Conservation (phyloP, 1,139 yeast species). For the Taphrina deformans region DNA sequence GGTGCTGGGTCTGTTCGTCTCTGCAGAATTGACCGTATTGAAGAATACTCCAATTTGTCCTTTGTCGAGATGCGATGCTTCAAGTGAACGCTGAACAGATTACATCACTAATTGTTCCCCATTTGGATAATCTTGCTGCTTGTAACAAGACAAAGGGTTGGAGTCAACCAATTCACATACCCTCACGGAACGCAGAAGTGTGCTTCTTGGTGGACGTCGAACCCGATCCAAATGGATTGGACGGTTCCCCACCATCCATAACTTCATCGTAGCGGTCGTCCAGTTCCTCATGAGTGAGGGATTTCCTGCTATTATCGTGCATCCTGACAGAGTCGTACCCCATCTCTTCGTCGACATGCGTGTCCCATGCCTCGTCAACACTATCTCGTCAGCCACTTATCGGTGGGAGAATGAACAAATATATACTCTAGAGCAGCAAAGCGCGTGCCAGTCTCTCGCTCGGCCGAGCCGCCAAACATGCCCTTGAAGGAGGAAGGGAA, state of each 20-base stretch:
- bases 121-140: too few relatives aligned
- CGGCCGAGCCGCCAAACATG: slow-evolving; percentile 18
- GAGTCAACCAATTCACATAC: slow-evolving; percentile 17
- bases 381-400: neutral
- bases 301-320: slow-evolving; percentile 1
- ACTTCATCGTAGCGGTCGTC: slow-evolving; percentile 29
- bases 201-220: slow-evolving; percentile 9
- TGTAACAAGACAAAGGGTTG: too few relatives aligned
- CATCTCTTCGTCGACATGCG: slow-evolving; percentile 32
- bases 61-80: too few relatives aligned
- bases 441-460: slow-evolving; percentile 25
- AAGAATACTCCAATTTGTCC: too few relatives aligned
- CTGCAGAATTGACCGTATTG: too few relatives aligned
- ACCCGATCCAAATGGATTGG: slow-evolving; percentile 26
- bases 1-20: too few relatives aligned
- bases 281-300: slow-evolving; percentile 23
- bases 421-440: slow-evolving; percentile 32
- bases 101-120: neutral
- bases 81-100: neutral
- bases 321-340: slow-evolving; percentile 17
- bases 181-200: slow-evolving; percentile 26
- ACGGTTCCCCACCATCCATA: slow-evolving; percentile 23
- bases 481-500: slow-evolving; percentile 25
- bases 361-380: slow-evolving; percentile 32
- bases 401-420: too few relatives aligned